Conservation (phyloP, 805 yeast genomes). For the Starmera amethionina region DNA sequence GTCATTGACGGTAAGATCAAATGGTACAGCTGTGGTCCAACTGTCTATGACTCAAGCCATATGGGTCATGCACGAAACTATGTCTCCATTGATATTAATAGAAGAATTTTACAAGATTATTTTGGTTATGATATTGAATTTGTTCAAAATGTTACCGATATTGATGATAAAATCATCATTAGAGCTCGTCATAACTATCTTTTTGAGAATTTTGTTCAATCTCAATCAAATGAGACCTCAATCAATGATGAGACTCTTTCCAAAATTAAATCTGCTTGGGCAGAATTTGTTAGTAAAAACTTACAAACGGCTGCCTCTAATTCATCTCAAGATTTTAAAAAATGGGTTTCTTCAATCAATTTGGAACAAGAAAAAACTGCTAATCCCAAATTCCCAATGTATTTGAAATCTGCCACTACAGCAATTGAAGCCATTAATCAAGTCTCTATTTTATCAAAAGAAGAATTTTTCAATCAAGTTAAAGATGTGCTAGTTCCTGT, state of each 20-base stretch:
- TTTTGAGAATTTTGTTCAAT: constrained; percentile 47
- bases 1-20: constrained; percentile 52
- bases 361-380: constrained; percentile 36
- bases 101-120: constrained; percentile 82
- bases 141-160: constrained; percentile 97
- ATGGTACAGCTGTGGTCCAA: constrained; percentile 99
- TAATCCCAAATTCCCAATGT: constrained; percentile 85
- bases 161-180: constrained; percentile 92
- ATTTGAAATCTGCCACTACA: constrained; percentile 47
- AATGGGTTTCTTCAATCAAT: constrained; percentile 46
- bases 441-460: constrained; percentile 16
- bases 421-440: constrained; percentile 40
- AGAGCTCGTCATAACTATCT: constrained; percentile 87
- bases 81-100: constrained; percentile 86
- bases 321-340: constrained; percentile 26
- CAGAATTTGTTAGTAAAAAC: constrained; percentile 41
- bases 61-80: constrained; percentile 99
- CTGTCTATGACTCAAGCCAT: constrained; percentile 91
- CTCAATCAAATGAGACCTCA: constrained; percentile 16
- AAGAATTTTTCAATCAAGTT: constrained; percentile 36
- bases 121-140: constrained; percentile 84
- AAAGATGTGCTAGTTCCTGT: constrained; percentile 69
- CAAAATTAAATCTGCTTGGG: constrained; percentile 34
- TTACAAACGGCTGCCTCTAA: constrained; percentile 33
- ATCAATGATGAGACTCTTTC: constrained; percentile 25